Conservation (phyloP, 106 monocot genomes). For the Ottelia alismoides region DNA sequence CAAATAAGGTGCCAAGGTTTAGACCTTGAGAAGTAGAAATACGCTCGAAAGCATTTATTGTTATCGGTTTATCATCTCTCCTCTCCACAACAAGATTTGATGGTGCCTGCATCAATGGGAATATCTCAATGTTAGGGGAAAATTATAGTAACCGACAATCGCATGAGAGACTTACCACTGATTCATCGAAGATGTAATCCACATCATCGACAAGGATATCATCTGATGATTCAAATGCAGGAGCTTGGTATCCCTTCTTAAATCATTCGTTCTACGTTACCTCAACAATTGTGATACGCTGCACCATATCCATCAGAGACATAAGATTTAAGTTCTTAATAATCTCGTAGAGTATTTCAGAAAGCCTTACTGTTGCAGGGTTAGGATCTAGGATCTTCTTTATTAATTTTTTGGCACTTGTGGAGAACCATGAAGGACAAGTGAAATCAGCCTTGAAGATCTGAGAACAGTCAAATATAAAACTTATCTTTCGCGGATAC, state of each 20-base stretch:
- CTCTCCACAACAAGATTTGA: conserved; percentile 87
- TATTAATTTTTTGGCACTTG: conserved; percentile 87
- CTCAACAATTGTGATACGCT: conserved; percentile 73
- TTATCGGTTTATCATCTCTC: conserved; percentile 45
- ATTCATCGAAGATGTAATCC: conserved; percentile 54
- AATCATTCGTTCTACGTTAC: conserved; percentile 85
- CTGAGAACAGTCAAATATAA: too few species aligned
- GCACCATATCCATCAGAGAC: conserved; percentile 13
- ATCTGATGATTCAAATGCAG: conserved; percentile 44
- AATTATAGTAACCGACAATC: too few species aligned
- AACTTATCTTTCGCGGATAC: too few species aligned
- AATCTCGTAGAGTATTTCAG: too few species aligned
- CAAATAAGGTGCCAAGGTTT: conserved; percentile 75
- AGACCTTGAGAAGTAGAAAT: conserved; percentile 94
- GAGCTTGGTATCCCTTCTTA: conserved; percentile 81
- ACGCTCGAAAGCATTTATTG: conserved; percentile 94
- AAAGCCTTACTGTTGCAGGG: conserved; percentile 47
- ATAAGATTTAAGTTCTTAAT: too few species aligned
- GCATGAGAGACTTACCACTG: too few species aligned
- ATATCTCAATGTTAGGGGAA: too few species aligned
- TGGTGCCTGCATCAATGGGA: too few species aligned
- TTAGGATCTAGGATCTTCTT: conserved; percentile 85
- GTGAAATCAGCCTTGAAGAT: conserved; percentile 89
- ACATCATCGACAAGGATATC: conserved; percentile 67
- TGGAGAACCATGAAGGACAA: conserved; percentile 88